A percentile compares a stretch with the other conserved stretches of the same genome.
phyloP scores from a whole-genome alignment of 2,329 filamentous ascomycete species.

The Bipolaris bicolor region DNA sequence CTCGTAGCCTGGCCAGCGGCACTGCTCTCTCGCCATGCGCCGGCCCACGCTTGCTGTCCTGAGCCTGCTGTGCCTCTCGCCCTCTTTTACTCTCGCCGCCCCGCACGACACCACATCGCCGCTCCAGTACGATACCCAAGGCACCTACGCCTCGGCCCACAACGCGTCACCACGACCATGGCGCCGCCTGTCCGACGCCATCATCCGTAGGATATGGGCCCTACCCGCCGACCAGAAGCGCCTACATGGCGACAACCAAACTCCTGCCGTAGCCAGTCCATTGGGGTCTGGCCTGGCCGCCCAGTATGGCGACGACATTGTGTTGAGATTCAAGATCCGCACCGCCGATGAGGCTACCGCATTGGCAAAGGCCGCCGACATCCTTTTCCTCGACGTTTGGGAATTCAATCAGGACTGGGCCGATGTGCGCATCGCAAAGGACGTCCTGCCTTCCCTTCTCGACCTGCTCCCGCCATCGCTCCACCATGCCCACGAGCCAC shows the following conservation, averaged over 20 bases:
- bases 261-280: not conserved
- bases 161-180: constrained; percentile 38
- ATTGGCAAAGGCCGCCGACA: constrained; percentile 73
- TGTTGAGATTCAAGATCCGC: constrained; percentile 84
- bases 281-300: constrained; percentile 41
- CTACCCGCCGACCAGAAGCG: constrained; percentile 29
- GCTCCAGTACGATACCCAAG: constrained; percentile 18
- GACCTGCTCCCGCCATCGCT: constrained; percentile 78
- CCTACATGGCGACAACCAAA: not conserved
- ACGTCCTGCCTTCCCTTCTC: constrained; percentile 78
- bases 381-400: constrained; percentile 89
- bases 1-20: not conserved
- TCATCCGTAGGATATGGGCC: constrained; percentile 43
- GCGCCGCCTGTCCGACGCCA: constrained; percentile 46
- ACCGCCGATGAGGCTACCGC: constrained; percentile 71
- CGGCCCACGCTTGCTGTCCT: constrained; percentile 32
- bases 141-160: constrained; percentile 18
- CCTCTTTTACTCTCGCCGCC: constrained; percentile 38
- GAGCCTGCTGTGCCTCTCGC: constrained; percentile 40
- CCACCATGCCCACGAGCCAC: constrained; percentile 70
- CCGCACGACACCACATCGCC: constrained; percentile 34
- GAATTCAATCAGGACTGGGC: constrained; percentile 80
- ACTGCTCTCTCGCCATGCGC: constrained; percentile 34
- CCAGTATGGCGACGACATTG: constrained; percentile 79
- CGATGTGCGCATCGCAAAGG: constrained; percentile 79